Base-by-base conservation (phyloP, 352 stramenopile genomes). In the Paralagenidium karlingii region DNA sequence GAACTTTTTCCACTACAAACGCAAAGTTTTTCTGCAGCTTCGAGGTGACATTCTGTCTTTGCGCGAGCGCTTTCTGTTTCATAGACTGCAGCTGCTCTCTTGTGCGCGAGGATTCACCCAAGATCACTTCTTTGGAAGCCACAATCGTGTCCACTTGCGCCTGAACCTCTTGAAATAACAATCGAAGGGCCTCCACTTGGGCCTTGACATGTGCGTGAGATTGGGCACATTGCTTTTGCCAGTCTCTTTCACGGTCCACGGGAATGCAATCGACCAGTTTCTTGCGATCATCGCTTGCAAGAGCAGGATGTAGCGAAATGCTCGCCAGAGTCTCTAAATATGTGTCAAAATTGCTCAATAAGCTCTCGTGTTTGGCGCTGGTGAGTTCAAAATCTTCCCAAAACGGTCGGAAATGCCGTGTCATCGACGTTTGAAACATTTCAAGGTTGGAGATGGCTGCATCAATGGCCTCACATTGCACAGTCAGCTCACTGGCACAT, bases 261-360 rank as follows among this genome's bases (percentile, higher is more conserved):
- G 79, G 79, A 19, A 90, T 76, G 26, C 79, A 92, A 40, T 90
- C 76, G 43, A 66, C 68, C 1, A 92, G 60, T 7, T 75, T 86
- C 48, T 71, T 80, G n/a, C 68, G 53, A 20, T 65, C 45, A 15
- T 60, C 53, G 2, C 60, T 84, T 18, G 41, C 53, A 27, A 92
- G 43, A 10, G 75, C 59, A 8, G 78, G 63, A 34, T 92, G 78
- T 11, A 92, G 43, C 11, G 62, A 43, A 25, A 92, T 59, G 4
- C 58, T 70, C 29, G 58, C 54, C 13, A 92, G 38, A 11, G 56
- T 65, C 8, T 57, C 40, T 2, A 92, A 45, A 38, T 88, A 71
- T 24, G 47, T 52, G 7, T 92, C 78, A 48, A 92, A 89, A 24
- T 82, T 63, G 22, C 36, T 58, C 19, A 92, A 40, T 12, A 92